Conservation (phyloP, 495 filamentous ascomycete genomes). For the Annulohypoxylon maeteangense region DNA sequence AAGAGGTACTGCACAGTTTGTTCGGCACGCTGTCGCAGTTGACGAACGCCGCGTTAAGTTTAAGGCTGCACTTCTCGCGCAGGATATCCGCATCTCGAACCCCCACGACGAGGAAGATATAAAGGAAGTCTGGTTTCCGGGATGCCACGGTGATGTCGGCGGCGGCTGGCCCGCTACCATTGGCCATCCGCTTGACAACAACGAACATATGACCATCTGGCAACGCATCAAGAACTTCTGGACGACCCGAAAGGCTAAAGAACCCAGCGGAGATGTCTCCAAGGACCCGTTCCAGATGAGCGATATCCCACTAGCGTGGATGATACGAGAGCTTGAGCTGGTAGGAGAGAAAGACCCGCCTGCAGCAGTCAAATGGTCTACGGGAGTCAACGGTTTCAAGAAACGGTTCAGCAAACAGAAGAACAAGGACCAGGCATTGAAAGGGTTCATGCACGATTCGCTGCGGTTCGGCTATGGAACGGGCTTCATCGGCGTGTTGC, state of each 20-base stretch:
- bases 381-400: slow-evolving; percentile 38
- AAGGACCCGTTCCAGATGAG: slow-evolving; percentile 48
- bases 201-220: slow-evolving; percentile 36
- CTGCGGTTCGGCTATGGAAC: slow-evolving; percentile 42
- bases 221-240: slow-evolving; percentile 42
- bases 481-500: slow-evolving; percentile 36
- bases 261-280: slow-evolving; percentile 28
- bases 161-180: slow-evolving; percentile 46
- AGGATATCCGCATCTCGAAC: slow-evolving; percentile 37
- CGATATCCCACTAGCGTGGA: slow-evolving; percentile 55
- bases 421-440: slow-evolving; percentile 38
- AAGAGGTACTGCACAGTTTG: slow-evolving; percentile 45
- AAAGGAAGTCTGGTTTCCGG: slow-evolving; percentile 50
- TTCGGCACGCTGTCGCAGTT: slow-evolving; percentile 58
- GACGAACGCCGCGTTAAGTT: slow-evolving; percentile 62
- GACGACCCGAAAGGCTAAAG: slow-evolving; percentile 37
- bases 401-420: slow-evolving; percentile 27
- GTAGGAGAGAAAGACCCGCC: slow-evolving; percentile 31
- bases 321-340: slow-evolving; percentile 52
- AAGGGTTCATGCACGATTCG: slow-evolving; percentile 44
- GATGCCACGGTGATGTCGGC: slow-evolving; percentile 57
- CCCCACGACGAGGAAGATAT: slow-evolving; percentile 43
- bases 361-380: slow-evolving; percentile 40
- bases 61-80: slow-evolving; percentile 45
- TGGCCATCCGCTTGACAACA: slow-evolving; percentile 18